Conservation (phyloP, 148 eudicot species). For the Amaranthus palmeri region DNA sequence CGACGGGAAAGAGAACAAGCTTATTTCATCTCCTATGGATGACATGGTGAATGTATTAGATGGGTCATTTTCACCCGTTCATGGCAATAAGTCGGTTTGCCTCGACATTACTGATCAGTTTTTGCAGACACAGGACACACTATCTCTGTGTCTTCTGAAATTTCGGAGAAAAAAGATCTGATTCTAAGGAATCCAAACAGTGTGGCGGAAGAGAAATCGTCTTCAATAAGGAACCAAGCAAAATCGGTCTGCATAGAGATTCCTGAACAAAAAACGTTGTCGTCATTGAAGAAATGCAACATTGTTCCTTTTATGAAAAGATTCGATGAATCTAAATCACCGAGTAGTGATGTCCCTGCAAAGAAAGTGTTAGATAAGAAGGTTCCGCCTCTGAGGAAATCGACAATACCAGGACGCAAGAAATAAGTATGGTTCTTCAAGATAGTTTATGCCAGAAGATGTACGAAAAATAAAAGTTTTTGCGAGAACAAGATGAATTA, state of each 20-base stretch:
- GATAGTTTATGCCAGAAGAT: no score
- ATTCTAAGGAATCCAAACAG: slow-evolving; percentile 15
- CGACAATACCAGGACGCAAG: slow-evolving; percentile 24
- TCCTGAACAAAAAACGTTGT: slow-evolving; percentile 24
- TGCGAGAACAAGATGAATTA: no score
- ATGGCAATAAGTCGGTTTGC: slow-evolving; percentile 59
- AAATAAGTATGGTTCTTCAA: no score
- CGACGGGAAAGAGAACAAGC: slow-evolving; percentile 29
- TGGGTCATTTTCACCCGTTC: slow-evolving; percentile 25
- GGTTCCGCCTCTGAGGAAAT: slow-evolving; percentile 18
- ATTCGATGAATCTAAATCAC: slow-evolving; percentile 14
- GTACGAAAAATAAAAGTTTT: no score
- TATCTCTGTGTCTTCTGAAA: slow-evolving; percentile 48
- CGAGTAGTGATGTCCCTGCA: slow-evolving; percentile 24
- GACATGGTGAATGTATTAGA: slow-evolving; percentile 32
- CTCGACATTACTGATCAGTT: slow-evolving; percentile 39
- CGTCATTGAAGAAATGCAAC: slow-evolving; percentile 17
- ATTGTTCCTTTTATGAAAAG: neutral
- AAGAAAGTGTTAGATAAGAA: slow-evolving; percentile 34
- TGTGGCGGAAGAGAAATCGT: slow-evolving; percentile 15
- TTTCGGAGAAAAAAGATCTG: slow-evolving; percentile 24
- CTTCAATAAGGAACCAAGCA: neutral
- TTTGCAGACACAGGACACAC: slow-evolving; percentile 1
- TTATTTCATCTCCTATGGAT: slow-evolving; percentile 23
- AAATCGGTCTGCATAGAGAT: slow-evolving; percentile 21